Evolutionary conservation across 306 rosid genomes (phyloP), one percentile per base, ranked within the genome.

Genomic region (Vigna trinervia): DNA sequence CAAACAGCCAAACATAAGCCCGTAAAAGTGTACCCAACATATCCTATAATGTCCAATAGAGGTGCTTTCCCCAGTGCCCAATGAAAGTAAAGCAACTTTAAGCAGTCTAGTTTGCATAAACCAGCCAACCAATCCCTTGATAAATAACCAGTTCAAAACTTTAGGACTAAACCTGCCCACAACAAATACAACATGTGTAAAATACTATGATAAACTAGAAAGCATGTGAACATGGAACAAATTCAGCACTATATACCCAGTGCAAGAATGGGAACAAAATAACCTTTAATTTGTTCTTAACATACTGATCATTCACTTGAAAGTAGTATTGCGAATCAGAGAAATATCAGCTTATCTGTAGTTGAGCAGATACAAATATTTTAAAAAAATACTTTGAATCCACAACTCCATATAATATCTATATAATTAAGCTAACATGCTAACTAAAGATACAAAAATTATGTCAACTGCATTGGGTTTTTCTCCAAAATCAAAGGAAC

Each of bases 241-340:
- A 59, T 20, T 10, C 58, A 45, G 32, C 12, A 38, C 43, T 11
- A 56, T 12, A 69, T 86, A 92, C 99, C 94, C 99, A 78, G 86
- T 95, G 98, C 48, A 95, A 89, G 86, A 95, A 95, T 30, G 99
- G 99, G 70, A 91, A 80, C 75, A 95, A 85, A 68, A 95, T 89
- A 63, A 92, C 96, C 96, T 95, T 95, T 89, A 95, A 87, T 81
- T 95, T 95, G 93, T 95, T 95, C 88, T 91, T 87, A 69, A 92
- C 97, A 81, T 90, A 95, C 22, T 89, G 97, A 74, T 92, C 97
- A 80, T 92, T 95, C 82, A 95, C 97, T 92, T 95, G 99, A 74
- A 92, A 95, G 82, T 95, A 95, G 81, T 92, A 95, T 80, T 95
- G 97, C 41, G 99, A 97, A 87, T 95, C 97, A 41, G 97, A 95